A percentile compares a stretch with the other conserved stretches of the same genome.
Evolutionary conservation across 257 asterid genomes (phyloP).

Genomic region (Jasminum sambac): DNA sequence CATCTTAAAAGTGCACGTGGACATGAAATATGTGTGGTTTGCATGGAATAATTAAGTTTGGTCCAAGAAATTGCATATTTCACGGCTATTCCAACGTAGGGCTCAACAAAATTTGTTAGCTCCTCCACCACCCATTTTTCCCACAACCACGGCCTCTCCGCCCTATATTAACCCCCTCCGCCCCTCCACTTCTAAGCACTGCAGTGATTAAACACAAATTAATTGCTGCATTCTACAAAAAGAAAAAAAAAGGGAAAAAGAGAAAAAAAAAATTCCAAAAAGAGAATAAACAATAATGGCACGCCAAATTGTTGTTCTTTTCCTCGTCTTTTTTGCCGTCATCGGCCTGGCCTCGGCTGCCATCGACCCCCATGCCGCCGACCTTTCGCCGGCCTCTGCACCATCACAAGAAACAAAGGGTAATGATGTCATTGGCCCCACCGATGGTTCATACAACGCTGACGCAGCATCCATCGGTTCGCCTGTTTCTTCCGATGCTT

Average conservation of each 20-base stretch:
- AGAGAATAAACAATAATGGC: constrained; percentile 22
- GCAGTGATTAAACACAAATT: constrained; percentile 4
- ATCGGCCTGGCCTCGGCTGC: constrained; percentile 40
- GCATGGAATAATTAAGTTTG: neutral
- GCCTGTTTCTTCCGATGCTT: too few species aligned
- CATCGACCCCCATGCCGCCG: constrained; percentile 8
- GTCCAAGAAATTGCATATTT: neutral
- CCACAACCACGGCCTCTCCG: constrained; percentile 14
- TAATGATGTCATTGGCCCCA: constrained; percentile 33
- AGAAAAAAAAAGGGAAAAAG: neutral
- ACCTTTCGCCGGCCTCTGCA: constrained; percentile 11
- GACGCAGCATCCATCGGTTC: constrained; percentile 61
- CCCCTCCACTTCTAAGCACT: constrained; percentile 14
- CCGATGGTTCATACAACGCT: constrained; percentile 10
- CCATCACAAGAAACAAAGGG: constrained; percentile 3
- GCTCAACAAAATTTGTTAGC: constrained; percentile 8
- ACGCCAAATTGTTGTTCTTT: constrained; percentile 36
- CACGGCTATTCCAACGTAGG: constrained; percentile 25
- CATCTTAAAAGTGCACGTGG: neutral
- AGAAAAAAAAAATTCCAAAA: neutral
- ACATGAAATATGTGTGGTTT: neutral
- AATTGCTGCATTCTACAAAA: constrained; percentile 16
- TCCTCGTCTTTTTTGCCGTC: constrained; percentile 49
- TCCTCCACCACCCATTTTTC: constrained; percentile 19
- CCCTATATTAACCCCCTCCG: constrained; percentile 28